Evolutionary conservation across 352 stramenopile species (phyloP), one percentile per base, ranked within the genome.

Genomic region (Phytophthora sp.): DNA sequence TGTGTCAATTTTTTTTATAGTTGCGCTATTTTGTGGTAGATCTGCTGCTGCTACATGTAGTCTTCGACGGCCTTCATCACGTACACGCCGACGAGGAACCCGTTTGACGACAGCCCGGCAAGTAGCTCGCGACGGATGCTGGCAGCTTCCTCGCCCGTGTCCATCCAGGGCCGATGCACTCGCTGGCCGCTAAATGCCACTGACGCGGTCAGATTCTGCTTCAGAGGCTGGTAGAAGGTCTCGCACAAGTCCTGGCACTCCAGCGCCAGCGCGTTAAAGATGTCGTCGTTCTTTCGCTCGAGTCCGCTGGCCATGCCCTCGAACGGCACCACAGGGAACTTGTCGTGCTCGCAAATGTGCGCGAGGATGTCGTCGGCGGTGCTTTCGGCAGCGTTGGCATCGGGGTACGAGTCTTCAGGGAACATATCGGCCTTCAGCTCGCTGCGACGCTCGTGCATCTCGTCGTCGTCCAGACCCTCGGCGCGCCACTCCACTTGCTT

Each of bases 291-390:
- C 24, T 74, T 73, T 35, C 72, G 53, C 46, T 82, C 77, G 11
- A 82, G 65, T 21, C 55, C 67, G 6, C 26, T 52, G 21, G 56
- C 51, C 58, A 77, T 70, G 5, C 74, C 71, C 18, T 69, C 55
- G 21, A 86, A 86, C 45, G 68, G 77, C 32, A 82, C 51, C 37
- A 84, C 39, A 3, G 68, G 64, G 55, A 86, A 86, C 54, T 68
- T 68, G 20, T 79, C 61, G 42, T 77, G 73, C 49, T 86, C 77
- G 44, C 77, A 86, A 45, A 86, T 82, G 42, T 86, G 65, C 2
- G 77, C 77, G 15, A 86, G 57, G 46, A 86, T 82, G 23, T 79
- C 68, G 42, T 86, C 76, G 15, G 62, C 60, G 17, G 60, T 56
- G 54, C 74, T 80, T 32, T 86, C 65, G 15, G 74, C 77, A 45